These are phyloP conservation scores for Aspergillus sp. DNA, from an alignment of 2,329 filamentous ascomycete species.

Conservation along the genomic window DNA sequence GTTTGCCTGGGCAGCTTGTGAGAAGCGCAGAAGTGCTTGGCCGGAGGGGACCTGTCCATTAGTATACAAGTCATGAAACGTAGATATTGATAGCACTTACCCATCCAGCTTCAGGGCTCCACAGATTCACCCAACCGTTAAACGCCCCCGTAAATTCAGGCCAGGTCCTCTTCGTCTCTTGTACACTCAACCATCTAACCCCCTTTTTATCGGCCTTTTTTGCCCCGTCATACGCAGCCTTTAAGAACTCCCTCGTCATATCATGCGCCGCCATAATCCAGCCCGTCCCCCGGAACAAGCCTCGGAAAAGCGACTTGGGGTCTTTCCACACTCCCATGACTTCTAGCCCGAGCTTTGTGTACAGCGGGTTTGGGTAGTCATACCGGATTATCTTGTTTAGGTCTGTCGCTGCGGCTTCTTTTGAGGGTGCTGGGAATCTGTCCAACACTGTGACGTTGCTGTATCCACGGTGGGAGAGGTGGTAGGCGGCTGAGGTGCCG, in stretches of 20 bases:
- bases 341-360: background rate
- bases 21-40: no score
- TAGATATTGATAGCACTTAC: background rate
- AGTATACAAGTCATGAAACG: no score
- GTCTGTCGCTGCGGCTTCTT: constrained; percentile 2
- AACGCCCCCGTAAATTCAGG: no score
- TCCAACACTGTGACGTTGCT: background rate
- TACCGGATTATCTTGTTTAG: constrained; percentile 3
- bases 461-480: constrained; percentile 2
- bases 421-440: background rate
- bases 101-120: background rate
- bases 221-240: no score
- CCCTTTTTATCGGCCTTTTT: no score
- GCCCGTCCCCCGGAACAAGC: background rate
- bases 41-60: no score
- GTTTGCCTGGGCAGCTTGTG: background rate
- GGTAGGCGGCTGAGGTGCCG: constrained; percentile 1
- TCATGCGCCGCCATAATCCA: background rate
- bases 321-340: background rate
- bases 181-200: no score
- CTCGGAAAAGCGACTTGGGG: background rate
- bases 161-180: no score
- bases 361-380: constrained; percentile 2
- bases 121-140: background rate
- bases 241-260: no score